Conservation (phyloP, 2,329 filamentous ascomycete genomes). For the Penicillium sp. region DNA sequence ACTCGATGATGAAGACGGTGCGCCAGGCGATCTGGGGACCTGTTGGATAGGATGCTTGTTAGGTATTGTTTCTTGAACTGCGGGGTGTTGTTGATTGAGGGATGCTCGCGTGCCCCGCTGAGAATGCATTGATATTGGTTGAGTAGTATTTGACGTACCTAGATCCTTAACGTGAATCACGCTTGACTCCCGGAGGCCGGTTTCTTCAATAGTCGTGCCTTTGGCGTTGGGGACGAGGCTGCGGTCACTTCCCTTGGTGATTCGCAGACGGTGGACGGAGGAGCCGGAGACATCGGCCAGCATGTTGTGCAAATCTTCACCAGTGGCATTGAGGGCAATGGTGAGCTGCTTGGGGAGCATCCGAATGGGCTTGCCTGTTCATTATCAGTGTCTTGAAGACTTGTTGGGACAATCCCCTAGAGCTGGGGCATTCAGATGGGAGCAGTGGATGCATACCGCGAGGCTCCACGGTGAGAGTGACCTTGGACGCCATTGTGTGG, state of each 20-base stretch:
- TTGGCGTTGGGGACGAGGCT: constrained; percentile 59
- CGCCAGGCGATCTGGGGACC: constrained; percentile 89
- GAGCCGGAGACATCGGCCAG: constrained; percentile 60
- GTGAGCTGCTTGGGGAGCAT: constrained; percentile 62
- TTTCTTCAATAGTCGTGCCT: constrained; percentile 57
- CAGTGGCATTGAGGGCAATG: constrained; percentile 55
- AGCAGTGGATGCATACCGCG: constrained; percentile 41
- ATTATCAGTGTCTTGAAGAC: constrained; percentile 4
- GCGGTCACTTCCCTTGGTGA: constrained; percentile 69
- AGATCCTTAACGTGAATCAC: constrained; percentile 88
- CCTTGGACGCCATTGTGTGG: constrained; percentile 38
- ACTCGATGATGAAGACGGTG: constrained; percentile 94
- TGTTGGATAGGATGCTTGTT: constrained; percentile 45
- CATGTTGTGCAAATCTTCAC: constrained; percentile 60
- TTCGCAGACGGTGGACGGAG: constrained; percentile 63
- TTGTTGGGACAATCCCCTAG: not conserved
- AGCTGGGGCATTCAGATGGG: constrained; percentile 3
- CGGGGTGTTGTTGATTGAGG: not conserved
- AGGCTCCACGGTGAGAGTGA: constrained; percentile 46
- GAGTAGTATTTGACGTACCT: constrained; percentile 59
- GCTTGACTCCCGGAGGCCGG: constrained; percentile 62
- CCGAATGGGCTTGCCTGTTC: constrained; percentile 64
- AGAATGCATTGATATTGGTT: not conserved
- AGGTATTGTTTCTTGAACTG: constrained; percentile 12
- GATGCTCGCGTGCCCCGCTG: not conserved